Percentiles rank a stretch among this genome's conserved stretches.
Evolutionary conservation across 2,329 filamentous ascomycete genomes (phyloP).

Genomic region (Fusarium sp.): DNA sequence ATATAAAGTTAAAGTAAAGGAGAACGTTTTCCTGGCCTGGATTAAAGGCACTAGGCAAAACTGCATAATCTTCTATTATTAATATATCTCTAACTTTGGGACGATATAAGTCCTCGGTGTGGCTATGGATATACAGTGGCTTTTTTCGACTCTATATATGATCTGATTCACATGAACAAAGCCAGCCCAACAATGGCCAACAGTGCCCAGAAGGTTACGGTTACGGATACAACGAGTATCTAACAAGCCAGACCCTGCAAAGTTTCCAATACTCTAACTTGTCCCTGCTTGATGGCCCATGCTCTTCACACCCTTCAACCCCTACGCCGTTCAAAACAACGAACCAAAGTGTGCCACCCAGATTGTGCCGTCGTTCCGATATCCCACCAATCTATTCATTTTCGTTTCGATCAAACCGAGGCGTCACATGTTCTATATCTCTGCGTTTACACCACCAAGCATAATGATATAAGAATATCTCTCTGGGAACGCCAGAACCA

Average conservation of each 20-base stretch:
- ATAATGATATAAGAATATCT: neutral
- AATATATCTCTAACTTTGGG: neutral
- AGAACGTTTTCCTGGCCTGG: neutral
- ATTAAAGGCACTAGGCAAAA: neutral
- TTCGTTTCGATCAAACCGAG: slow-evolving; percentile 3
- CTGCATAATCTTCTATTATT: neutral
- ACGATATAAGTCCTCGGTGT: neutral
- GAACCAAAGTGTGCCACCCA: neutral
- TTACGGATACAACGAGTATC: neutral
- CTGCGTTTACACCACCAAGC: neutral
- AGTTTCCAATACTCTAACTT: neutral
- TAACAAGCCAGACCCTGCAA: neutral
- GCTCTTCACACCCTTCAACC: neutral
- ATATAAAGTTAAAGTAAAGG: neutral
- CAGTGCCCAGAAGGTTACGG: neutral
- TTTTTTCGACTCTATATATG: neutral
- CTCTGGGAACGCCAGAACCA: neutral
- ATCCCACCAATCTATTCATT: neutral
- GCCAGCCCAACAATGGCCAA: neutral
- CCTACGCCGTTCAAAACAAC: neutral
- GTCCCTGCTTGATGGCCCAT: neutral
- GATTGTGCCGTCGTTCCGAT: slow-evolving; percentile 10
- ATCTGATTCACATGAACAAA: neutral
- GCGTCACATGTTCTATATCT: slow-evolving; percentile 11
- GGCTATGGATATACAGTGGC: neutral